Conservation (phyloP, 192 early-diverging fungal species). For the Gryganskiella cystojenkinii region DNA sequence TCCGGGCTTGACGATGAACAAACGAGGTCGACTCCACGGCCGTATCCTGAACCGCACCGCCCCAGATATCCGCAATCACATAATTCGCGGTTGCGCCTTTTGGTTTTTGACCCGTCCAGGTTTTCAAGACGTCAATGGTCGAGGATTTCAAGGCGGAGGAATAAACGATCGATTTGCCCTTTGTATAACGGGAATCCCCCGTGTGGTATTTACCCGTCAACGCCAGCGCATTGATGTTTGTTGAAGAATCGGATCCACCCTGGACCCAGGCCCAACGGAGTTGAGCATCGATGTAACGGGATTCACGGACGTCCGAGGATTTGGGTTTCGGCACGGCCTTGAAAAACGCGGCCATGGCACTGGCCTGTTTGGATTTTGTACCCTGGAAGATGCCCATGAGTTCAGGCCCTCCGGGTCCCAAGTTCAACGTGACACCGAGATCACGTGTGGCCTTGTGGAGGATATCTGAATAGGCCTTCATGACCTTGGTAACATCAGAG, state of each 20-base stretch:
- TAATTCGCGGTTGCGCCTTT: slow-evolving; percentile 28
- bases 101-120: slow-evolving; percentile 15
- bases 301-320: slow-evolving; percentile 21
- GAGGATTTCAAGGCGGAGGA: slow-evolving; percentile 20
- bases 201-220: slow-evolving; percentile 13
- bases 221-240: slow-evolving; percentile 31
- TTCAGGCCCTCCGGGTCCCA: slow-evolving; percentile 20
- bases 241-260: not conserved
- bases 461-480: slow-evolving; percentile 27
- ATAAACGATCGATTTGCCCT: slow-evolving; percentile 46
- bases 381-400: slow-evolving; percentile 50
- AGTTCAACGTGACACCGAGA: slow-evolving; percentile 50
- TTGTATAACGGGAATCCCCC: slow-evolving; percentile 34
- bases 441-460: slow-evolving; percentile 27
- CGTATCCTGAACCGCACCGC: slow-evolving; percentile 28
- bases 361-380: slow-evolving; percentile 8
- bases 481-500: slow-evolving; percentile 14
- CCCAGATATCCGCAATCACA: slow-evolving; percentile 54
- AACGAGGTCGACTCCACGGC: slow-evolving; percentile 37
- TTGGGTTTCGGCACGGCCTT: slow-evolving; percentile 17
- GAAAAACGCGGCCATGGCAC: slow-evolving; percentile 28
- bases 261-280: slow-evolving; percentile 32
- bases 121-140: slow-evolving; percentile 28
- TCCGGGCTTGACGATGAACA: slow-evolving; percentile 47
- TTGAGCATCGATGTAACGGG: slow-evolving; percentile 32